Base-by-base conservation (phyloP, 2,329 filamentous ascomycete species). In the Colletotrichum phormii region DNA sequence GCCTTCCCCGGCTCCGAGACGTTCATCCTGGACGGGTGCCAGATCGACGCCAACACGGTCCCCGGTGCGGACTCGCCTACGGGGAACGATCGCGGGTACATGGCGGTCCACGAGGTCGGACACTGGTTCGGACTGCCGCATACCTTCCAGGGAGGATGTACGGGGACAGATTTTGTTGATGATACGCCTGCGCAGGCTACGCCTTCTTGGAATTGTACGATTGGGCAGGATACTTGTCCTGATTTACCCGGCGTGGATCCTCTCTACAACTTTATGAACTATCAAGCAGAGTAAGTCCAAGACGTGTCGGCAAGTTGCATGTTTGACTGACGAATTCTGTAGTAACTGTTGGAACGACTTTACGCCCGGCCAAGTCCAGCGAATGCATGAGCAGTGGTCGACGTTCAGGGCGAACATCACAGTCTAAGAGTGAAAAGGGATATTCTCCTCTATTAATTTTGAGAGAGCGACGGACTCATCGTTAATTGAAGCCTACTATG, bases 71-170 rank as follows among this genome's bases (percentile, higher is more conserved):
- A 37, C 35, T 46, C 53, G 22, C 57, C 42, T 9, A 55, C 58
- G 54, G 42, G 42, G 4, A 66, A 66, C 35, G 22, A 55, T 8
- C 33, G 37, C 15, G 75, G 75, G 22, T 64, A 72, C 65, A 78
- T 80, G 35, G 77, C 77, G 6, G 77, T 80, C 53, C 80, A 82
- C 76, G 82, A 85, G 76, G 78, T 82, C 31, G 84, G 83, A 6
- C 83, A 85, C 75, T 85, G 84, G 83, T 79, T 85, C 68, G 83
- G 83, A 63, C 79, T 85, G 13, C 79, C 78, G 70, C 84, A 85
- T 73, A 84, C 83, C 15, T 85, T 85, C 75, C 77, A 84, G 63
- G 83, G 80, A 49, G 75, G 75, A 0, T 66, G 75, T 67, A 5
- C 72, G 59, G 9, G 72, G 76, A 35, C 33, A 13, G 57, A 60